Evolutionary conservation across 2,329 filamentous ascomycete species (phyloP).

Genomic region (Intubia oerlemansii): DNA sequence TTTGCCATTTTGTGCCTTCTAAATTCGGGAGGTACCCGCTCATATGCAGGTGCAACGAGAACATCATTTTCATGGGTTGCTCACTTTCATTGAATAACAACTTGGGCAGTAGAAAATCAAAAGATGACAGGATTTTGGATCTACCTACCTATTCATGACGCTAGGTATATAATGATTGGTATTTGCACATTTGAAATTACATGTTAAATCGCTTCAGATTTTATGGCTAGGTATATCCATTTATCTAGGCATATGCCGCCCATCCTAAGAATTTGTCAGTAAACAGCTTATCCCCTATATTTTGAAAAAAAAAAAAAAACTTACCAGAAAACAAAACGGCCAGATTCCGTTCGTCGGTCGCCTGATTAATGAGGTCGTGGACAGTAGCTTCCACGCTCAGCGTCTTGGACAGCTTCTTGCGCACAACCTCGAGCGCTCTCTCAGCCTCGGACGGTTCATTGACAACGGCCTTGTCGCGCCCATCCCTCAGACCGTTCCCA

Average conservation of each 20-base stretch:
- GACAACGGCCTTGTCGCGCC: conserved; percentile 17
- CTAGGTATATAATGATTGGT: no score
- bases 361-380: conserved; percentile 91
- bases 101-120: no score
- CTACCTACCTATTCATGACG: no score
- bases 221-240: no score
- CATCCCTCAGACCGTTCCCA: conserved; percentile 11
- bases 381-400: conserved; percentile 88
- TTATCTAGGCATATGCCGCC: conserved; percentile 8
- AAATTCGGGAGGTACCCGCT: no score
- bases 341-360: conserved; percentile 79
- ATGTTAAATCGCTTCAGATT: not conserved
- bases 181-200: not conserved
- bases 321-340: conserved; percentile 70
- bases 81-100: no score
- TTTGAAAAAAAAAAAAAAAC: conserved; percentile 11
- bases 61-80: no score
- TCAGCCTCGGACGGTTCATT: conserved; percentile 60
- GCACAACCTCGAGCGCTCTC: conserved; percentile 73
- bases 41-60: no score
- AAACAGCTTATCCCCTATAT: no score
- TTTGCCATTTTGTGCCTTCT: no score
- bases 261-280: conserved; percentile 5
- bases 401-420: conserved; percentile 88
- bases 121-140: no score